Base-by-base conservation (phyloP, 208 protist species). In the Plasmodiophora brassicae region DNA sequence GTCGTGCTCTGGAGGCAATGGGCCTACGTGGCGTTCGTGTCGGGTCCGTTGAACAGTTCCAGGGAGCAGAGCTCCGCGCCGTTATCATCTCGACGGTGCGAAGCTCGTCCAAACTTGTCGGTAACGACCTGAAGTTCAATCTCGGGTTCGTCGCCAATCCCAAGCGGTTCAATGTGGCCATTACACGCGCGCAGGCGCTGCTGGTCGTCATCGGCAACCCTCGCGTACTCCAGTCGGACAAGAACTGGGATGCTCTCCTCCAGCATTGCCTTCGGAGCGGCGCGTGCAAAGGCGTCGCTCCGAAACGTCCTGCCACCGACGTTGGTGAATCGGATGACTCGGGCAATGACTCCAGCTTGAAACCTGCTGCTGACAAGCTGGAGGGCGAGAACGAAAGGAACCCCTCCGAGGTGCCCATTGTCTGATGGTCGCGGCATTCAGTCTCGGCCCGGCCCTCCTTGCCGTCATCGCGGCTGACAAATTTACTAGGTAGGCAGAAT, bases 161-260 rank as follows among this genome's bases (percentile, higher is more conserved):
- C 0, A 72, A 90, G 45, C 90, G 90, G 5, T 91, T 93, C 87
- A 92, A 93, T 44, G 91, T 93, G 0, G 87, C 89, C 54, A 89
- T 88, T 1, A 92, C 90, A 22, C 85, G 91, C 60, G 89, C 90
- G 0, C 0, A 87, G 41, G 44, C 65, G 43, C 89, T 92, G 8
- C 44, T 93, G 8, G 85, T 93, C 38, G 45, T 93, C 36, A 84
- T 92, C 5, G 91, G 91, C 60, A 91, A n/a, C n/a, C n/a, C n/a
- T n/a, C n/a, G 90, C 72, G 88, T 89, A 22, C 84, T 92, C 28
- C 0, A 0, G 8, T 0, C 28, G 1, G 87, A 89, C 87, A 0
- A 46, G 1, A 10, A 10, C 5, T 88, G 85, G 85, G 44, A 43
- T 0, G 41, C 46, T 50, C 85, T 88, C 28, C 57, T 88, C 22